A percentile compares a stretch with the other conserved stretches of the same genome.
These are phyloP conservation scores for Isatis tinctoria DNA, from an alignment of 345 rosid species.

Conservation along the genomic window DNA sequence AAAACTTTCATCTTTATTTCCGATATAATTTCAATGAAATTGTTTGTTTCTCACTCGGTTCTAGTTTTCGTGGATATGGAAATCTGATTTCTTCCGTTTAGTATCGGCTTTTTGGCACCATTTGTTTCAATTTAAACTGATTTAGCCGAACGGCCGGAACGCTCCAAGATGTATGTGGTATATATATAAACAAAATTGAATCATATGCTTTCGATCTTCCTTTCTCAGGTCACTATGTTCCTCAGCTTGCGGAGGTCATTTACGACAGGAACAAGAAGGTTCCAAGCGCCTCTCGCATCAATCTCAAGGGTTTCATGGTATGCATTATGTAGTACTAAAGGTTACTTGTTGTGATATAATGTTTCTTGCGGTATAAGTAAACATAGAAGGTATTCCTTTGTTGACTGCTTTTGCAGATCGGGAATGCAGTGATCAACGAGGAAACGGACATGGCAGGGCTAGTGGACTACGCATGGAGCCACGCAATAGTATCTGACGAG, in stretches of 20 bases:
- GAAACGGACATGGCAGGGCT: slow-evolving; percentile 51
- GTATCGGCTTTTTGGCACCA: no score
- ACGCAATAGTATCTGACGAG: slow-evolving; percentile 67
- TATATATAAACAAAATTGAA: neutral
- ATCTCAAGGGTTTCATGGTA: slow-evolving; percentile 81
- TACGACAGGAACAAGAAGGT: slow-evolving; percentile 48
- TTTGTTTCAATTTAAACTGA: neutral
- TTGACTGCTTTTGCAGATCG: slow-evolving; percentile 42
- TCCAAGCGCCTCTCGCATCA: slow-evolving; percentile 37
- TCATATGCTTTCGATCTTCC: neutral
- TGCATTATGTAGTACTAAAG: neutral
- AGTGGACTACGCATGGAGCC: slow-evolving; percentile 71
- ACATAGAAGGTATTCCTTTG: neutral
- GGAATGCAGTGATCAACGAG: slow-evolving; percentile 68
- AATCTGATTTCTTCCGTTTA: no score
- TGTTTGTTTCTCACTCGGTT: no score
- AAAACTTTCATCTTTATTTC: no score
- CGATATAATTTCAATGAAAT: no score
- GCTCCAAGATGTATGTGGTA: no score
- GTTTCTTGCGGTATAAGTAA: neutral
- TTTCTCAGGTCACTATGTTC: slow-evolving; percentile 60
- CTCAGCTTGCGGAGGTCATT: slow-evolving; percentile 72
- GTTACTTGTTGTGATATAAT: neutral
- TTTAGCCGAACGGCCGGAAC: no score
- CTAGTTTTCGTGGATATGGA: no score